Conservation (phyloP, 805 yeast genomes). For the Sugiyamaella floridensis region DNA sequence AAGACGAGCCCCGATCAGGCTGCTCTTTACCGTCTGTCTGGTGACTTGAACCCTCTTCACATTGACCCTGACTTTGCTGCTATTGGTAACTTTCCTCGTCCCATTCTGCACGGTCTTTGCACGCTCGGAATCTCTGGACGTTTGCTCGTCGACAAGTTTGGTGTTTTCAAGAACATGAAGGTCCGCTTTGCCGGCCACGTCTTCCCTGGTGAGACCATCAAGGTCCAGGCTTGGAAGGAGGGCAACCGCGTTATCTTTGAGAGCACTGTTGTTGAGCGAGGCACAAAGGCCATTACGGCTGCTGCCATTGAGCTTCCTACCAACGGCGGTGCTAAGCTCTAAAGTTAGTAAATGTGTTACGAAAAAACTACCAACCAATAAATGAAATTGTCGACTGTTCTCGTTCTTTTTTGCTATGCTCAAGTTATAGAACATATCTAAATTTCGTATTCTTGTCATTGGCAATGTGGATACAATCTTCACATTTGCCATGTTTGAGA, state of each 20-base stretch:
- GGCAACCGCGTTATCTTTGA: slow-evolving; percentile 70
- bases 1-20: slow-evolving; percentile 69
- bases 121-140: slow-evolving; percentile 78
- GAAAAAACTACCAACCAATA: neutral
- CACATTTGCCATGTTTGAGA: slow-evolving; percentile 11
- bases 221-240: slow-evolving; percentile 77
- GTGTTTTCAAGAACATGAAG: slow-evolving; percentile 76
- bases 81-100: slow-evolving; percentile 75
- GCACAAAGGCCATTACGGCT: slow-evolving; percentile 69
- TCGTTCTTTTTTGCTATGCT: neutral
- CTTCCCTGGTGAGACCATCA: slow-evolving; percentile 87
- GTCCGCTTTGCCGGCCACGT: slow-evolving; percentile 87
- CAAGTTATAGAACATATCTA: slow-evolving; percentile 13
- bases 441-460: slow-evolving; percentile 12
- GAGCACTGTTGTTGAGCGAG: slow-evolving; percentile 72
- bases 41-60: slow-evolving; percentile 93
- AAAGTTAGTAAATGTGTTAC: neutral
- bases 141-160: slow-evolving; percentile 69
- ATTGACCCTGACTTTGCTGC: slow-evolving; percentile 87
- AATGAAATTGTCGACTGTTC: too few relatives aligned
- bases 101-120: slow-evolving; percentile 91
- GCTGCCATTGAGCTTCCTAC: slow-evolving; percentile 65
- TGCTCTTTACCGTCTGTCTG: slow-evolving; percentile 82
- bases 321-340: slow-evolving; percentile 7
- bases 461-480: slow-evolving; percentile 4